Evolutionary conservation across 2,329 filamentous ascomycete species (phyloP).

Genomic region (Cordyceps militaris): DNA sequence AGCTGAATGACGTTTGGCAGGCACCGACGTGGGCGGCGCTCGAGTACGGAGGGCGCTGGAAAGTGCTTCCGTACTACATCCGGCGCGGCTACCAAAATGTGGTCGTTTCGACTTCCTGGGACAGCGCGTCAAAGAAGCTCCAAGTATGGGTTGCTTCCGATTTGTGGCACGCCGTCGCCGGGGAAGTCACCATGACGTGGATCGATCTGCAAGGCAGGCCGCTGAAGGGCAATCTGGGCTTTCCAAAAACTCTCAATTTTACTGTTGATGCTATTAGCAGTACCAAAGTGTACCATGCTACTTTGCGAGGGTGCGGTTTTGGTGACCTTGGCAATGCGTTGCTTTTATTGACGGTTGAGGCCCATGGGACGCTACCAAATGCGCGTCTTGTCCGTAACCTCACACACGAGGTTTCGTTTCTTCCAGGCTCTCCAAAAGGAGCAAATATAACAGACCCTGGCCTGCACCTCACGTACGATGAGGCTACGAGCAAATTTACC

Average conservation of each 20-base stretch:
- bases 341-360: constrained; percentile 12
- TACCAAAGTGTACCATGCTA: constrained; percentile 1
- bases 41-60: constrained; percentile 57
- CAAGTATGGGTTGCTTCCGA: constrained; percentile 32
- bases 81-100: constrained; percentile 51
- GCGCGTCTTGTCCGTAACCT: background rate
- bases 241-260: constrained; percentile 11
- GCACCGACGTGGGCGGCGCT: constrained; percentile 58
- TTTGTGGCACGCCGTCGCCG: constrained; percentile 14
- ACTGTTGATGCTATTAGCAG: constrained; percentile 14
- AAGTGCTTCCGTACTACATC: constrained; percentile 51
- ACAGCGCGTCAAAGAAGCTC: constrained; percentile 31
- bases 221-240: constrained; percentile 11
- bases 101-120: constrained; percentile 40
- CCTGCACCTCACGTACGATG: constrained; percentile 8
- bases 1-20: constrained; percentile 59
- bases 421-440: constrained; percentile 15
- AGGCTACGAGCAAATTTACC: constrained; percentile 12
- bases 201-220: constrained; percentile 10
- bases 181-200: constrained; percentile 13
- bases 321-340: constrained; percentile 10
- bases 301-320: background rate
- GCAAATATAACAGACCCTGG: constrained; percentile 15
- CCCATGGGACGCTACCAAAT: constrained; percentile 15
- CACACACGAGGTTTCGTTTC: constrained; percentile 13